These are phyloP conservation scores for Tremella mesenterica DNA, from an alignment of 768 basidiomycete genomes.

Conservation along the genomic window DNA sequence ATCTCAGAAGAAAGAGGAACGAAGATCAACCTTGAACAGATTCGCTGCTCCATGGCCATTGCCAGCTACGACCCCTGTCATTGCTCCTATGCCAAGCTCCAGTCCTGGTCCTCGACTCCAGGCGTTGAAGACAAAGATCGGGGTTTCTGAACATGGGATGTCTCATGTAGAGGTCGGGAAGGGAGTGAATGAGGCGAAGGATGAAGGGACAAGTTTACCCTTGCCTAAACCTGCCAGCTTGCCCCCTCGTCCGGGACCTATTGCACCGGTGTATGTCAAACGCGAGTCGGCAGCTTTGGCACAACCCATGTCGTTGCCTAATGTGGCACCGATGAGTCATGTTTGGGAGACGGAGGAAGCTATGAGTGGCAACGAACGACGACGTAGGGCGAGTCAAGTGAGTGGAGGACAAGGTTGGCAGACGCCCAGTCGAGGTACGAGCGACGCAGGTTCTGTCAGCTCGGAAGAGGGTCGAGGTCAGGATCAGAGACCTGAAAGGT, in stretches of 20 bases:
- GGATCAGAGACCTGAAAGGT: conserved; percentile 20
- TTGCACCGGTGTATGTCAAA: conserved; percentile 31
- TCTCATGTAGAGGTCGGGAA: too few relatives aligned
- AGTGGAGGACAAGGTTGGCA: neutral
- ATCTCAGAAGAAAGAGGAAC: neutral
- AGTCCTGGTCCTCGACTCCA: neutral
- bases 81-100: neutral
- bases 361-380: conserved; percentile 26
- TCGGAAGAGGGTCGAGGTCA: neutral
- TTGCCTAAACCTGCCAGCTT: neutral
- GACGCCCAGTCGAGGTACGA: neutral
- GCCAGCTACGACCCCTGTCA: conserved; percentile 1
- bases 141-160: too few relatives aligned
- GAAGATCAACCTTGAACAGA: conserved; percentile 1
- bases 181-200: neutral
- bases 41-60: conserved; percentile 8
- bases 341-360: conserved; percentile 27
- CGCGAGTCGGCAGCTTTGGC: conserved; percentile 30
- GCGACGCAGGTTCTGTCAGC: neutral
- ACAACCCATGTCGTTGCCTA: conserved; percentile 29
- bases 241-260: conserved; percentile 16
- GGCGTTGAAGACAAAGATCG: too few relatives aligned
- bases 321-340: conserved; percentile 24
- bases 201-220: neutral
- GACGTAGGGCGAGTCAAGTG: conserved; percentile 23